Evolutionary conservation across 73 alveolate genomes (phyloP), one percentile per base, ranked within the genome.

Genomic region (Breviolum minutum): DNA sequence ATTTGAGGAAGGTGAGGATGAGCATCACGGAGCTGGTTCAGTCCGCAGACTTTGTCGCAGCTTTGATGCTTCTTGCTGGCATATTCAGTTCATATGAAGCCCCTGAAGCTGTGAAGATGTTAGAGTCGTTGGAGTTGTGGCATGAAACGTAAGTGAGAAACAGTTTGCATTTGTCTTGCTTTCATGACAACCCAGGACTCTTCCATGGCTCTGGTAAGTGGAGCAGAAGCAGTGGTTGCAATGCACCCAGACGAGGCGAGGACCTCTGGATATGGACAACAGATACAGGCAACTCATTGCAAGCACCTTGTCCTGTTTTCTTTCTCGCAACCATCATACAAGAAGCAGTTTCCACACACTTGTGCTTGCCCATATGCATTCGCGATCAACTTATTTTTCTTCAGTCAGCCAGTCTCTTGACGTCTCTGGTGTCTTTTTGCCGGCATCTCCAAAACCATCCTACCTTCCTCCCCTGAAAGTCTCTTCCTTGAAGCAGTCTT

Each of bases 191-290:
- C 83, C 30, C 10, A 91, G 97, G 97, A 70, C 63, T 71, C 97
- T 17, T 91, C 97, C 32, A 77, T 77, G 79, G 82, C 66, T 48
- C 29, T 91, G 87, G 97, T 91, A 20, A 24, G n/a, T 29, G 87
- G 20, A 60, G 63, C 97, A 62, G 76, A 60, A 24, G 97, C 88
- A 14, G 88, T 91, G 40, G 97, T 91, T 24, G 97, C 97, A 7
- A 91, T 91, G 97, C 97, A 91, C 88, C 97, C 97, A 27, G 97
- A 91, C 30, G 97, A 91, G 97, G 97, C 69, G 64, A 29, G 81
- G 54, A 40, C 54, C 54, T 40, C 54, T 40, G 0, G 54, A 40
- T 40, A 40, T 3, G 54, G 54, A 40, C 54, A 40, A 40, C 5
- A 40, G 54, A 40, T 40, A 40, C 54, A 3, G 54, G 54, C 54